These are phyloP conservation scores for Penicillium simplicissimum DNA, from an alignment of 495 filamentous ascomycete species.

Conservation along the genomic window DNA sequence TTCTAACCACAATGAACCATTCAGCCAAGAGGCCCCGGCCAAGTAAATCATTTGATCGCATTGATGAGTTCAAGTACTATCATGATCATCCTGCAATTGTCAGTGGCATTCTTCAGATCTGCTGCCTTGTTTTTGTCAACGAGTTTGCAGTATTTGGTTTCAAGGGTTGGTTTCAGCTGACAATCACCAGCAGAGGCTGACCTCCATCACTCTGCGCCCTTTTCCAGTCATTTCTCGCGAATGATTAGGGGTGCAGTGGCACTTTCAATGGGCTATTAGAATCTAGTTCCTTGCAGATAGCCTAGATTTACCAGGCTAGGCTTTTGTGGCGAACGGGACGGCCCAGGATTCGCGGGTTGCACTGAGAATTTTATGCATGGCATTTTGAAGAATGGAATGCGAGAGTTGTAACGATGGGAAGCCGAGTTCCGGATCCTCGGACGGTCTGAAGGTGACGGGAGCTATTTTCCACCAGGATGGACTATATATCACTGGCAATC, in stretches of 20 bases:
- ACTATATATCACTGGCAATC: background rate
- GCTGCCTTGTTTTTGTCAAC: background rate
- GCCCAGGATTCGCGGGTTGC: slow-evolving; percentile 2
- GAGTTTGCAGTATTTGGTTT: background rate
- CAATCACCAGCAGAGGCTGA: background rate
- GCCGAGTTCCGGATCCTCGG: background rate
- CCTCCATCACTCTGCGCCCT: background rate
- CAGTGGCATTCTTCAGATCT: background rate
- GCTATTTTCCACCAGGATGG: background rate
- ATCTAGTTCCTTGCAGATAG: slow-evolving; percentile 2
- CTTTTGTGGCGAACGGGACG: slow-evolving; percentile 10
- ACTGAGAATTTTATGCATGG: slow-evolving; percentile 11
- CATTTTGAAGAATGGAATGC: slow-evolving; percentile 16
- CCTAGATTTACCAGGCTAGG: background rate
- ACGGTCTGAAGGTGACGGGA: background rate
- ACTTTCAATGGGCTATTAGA: background rate
- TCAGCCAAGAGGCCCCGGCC: background rate
- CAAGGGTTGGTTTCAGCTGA: background rate
- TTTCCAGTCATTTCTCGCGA: background rate
- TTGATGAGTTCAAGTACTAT: background rate
- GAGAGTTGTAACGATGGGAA: slow-evolving; percentile 3
- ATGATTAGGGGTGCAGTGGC: background rate
- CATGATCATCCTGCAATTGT: background rate
- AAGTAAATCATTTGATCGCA: background rate
- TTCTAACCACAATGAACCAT: background rate